phyloP scores from a whole-genome alignment of 768 basidiomycete genomes.

The Lactifluus hygrophoroides region DNA sequence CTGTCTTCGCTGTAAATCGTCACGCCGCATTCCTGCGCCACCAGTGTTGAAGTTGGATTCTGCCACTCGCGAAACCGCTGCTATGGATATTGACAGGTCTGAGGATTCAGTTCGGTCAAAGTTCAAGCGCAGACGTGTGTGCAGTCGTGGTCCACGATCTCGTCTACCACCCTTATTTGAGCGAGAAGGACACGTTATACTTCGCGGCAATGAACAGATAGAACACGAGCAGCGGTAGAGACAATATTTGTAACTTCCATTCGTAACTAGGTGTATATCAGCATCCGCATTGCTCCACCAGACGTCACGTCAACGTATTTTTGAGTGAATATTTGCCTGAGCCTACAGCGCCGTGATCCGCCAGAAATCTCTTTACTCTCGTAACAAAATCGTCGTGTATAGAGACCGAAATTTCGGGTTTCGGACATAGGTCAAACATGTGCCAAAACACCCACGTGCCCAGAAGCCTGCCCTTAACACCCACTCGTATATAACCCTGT shows the following conservation, averaged over 20 bases:
- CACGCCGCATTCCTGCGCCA: slow-evolving; percentile 63
- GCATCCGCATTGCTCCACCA: background rate
- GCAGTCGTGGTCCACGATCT: slow-evolving; percentile 26
- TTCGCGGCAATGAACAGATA: slow-evolving; percentile 48
- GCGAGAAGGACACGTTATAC: slow-evolving; percentile 55
- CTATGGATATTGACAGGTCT: background rate
- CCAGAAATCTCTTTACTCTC: background rate
- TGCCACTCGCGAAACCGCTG: background rate
- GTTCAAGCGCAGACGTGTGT: slow-evolving; percentile 24
- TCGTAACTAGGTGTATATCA: background rate
- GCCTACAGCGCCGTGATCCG: no score
- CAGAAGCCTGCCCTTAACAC: slow-evolving; percentile 12
- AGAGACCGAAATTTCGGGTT: no score
- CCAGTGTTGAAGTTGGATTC: slow-evolving; percentile 25
- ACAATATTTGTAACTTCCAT: background rate
- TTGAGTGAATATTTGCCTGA: no score
- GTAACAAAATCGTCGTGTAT: no score
- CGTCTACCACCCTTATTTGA: slow-evolving; percentile 54
- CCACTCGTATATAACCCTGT: background rate
- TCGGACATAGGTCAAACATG: no score
- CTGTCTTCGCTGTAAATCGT: slow-evolving; percentile 48
- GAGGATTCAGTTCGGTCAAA: background rate
- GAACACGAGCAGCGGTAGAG: background rate
- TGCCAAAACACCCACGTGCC: background rate
- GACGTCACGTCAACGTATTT: background rate